Evolutionary conservation across 371 early-diverging fungal species (phyloP).

Genomic region (Syncephalastrum contaminatum): DNA sequence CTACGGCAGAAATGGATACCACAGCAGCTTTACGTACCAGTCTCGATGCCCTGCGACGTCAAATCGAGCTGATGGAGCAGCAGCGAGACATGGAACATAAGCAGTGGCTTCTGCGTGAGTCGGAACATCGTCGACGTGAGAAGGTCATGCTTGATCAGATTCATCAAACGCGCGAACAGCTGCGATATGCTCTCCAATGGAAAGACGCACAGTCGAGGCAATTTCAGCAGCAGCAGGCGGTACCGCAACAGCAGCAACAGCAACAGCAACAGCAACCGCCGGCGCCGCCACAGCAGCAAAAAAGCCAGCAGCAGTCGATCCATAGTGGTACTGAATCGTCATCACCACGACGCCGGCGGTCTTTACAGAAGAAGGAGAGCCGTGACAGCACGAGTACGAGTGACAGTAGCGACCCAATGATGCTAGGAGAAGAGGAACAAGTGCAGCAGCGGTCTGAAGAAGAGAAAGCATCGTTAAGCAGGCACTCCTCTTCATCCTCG

Average conservation of each 20-base stretch:
- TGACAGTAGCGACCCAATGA: too few relatives aligned
- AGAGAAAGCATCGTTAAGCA: too few relatives aligned
- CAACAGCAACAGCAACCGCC: too few relatives aligned
- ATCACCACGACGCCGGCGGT: too few relatives aligned
- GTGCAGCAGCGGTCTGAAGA: too few relatives aligned
- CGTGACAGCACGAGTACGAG: too few relatives aligned
- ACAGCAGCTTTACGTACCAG: constrained; percentile 4
- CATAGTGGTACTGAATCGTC: too few relatives aligned
- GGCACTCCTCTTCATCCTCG: too few relatives aligned
- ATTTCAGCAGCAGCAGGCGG: constrained; percentile 4
- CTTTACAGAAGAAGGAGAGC: too few relatives aligned
- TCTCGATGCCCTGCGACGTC: constrained; percentile 11
- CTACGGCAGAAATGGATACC: background rate
- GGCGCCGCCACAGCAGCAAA: too few relatives aligned
- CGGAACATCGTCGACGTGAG: constrained; percentile 12
- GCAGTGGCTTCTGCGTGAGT: constrained; percentile 12
- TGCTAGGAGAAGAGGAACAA: too few relatives aligned
- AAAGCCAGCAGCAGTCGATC: too few relatives aligned
- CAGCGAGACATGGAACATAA: constrained; percentile 11
- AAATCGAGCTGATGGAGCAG: constrained; percentile 11
- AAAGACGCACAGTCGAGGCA: background rate
- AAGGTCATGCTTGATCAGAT: constrained; percentile 11
- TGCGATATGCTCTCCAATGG: background rate
- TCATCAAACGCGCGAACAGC: constrained; percentile 8
- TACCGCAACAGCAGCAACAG: constrained; percentile 5